phyloP scores from a whole-genome alignment of 164 flowering plant species.

The Chimonanthus salicifolius region DNA sequence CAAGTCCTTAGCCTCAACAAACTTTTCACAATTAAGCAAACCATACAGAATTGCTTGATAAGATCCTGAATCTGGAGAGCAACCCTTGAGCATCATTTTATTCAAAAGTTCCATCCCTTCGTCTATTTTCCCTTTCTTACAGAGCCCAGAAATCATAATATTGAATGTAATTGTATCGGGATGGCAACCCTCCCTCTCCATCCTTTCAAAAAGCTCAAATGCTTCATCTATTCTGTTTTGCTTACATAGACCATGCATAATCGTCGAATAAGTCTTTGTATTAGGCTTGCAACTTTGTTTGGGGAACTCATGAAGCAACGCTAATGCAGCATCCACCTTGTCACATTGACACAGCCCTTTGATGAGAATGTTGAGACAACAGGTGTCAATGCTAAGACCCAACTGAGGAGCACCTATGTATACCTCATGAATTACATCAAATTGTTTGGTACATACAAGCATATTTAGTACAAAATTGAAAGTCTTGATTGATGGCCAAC shows the following conservation, averaged over 20 bases:
- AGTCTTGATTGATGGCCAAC: constrained; percentile 64
- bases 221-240: constrained; percentile 63
- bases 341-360: constrained; percentile 66
- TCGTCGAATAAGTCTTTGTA: constrained; percentile 60
- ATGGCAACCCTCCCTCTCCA: constrained; percentile 60
- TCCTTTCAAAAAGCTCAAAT: constrained; percentile 46
- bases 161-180: constrained; percentile 72
- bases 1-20: constrained; percentile 49
- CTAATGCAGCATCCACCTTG: constrained; percentile 56
- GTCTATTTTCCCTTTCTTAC: constrained; percentile 49
- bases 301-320: constrained; percentile 77
- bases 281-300: constrained; percentile 55
- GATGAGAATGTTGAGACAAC: constrained; percentile 68
- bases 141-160: constrained; percentile 66
- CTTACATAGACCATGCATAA: constrained; percentile 65
- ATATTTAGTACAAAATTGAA: constrained; percentile 71
- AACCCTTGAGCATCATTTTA: constrained; percentile 63
- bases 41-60: constrained; percentile 74
- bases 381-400: constrained; percentile 68
- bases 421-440: constrained; percentile 54
- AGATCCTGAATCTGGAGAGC: constrained; percentile 64
- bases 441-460: constrained; percentile 55
- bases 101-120: constrained; percentile 54
- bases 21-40: constrained; percentile 45
- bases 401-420: constrained; percentile 45